Percentiles rank a stretch among this genome's conserved stretches.
These are phyloP conservation scores for Astraeus odoratus DNA, from an alignment of 768 basidiomycete genomes.

Conservation along the genomic window DNA sequence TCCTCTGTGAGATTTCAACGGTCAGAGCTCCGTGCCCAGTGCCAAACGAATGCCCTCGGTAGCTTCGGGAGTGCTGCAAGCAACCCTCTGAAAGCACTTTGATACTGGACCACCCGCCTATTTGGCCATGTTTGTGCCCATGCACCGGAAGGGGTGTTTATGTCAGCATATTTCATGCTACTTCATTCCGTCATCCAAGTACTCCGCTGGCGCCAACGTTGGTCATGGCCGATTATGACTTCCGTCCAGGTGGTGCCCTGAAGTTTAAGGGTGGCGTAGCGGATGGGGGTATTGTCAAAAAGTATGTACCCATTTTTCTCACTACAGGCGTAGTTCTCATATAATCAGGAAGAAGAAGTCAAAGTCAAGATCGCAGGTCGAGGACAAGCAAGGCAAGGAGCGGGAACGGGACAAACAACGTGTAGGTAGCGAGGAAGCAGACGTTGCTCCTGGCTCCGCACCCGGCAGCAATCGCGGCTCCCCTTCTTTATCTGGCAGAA, in stretches of 20 bases:
- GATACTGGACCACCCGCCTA: background rate
- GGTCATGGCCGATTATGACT: constrained; percentile 84
- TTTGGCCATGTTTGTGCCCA: constrained; percentile 21
- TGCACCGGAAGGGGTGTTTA: constrained; percentile 16
- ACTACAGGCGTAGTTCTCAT: constrained; percentile 5
- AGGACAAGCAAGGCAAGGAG: constrained; percentile 37
- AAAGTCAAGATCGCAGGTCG: constrained; percentile 60
- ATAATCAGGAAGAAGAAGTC: constrained; percentile 71
- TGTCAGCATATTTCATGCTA: constrained; percentile 22
- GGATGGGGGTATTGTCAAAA: constrained; percentile 78
- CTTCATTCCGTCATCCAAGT: too few species aligned
- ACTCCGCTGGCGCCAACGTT: too few species aligned
- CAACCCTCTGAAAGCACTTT: background rate
- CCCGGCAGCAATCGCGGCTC: constrained; percentile 56
- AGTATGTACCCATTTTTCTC: constrained; percentile 39
- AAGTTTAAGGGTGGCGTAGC: constrained; percentile 81
- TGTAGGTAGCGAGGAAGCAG: constrained; percentile 41
- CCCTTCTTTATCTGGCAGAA: constrained; percentile 44
- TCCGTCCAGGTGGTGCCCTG: constrained; percentile 81
- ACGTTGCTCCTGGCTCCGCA: constrained; percentile 34
- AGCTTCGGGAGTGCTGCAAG: too few species aligned
- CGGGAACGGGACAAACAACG: constrained; percentile 45
- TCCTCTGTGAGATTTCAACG: background rate
- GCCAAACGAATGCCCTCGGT: background rate
- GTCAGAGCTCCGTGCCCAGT: background rate